Base-by-base conservation (phyloP, 2,329 filamentous ascomycete species). In the Calonectria henricotiae region DNA sequence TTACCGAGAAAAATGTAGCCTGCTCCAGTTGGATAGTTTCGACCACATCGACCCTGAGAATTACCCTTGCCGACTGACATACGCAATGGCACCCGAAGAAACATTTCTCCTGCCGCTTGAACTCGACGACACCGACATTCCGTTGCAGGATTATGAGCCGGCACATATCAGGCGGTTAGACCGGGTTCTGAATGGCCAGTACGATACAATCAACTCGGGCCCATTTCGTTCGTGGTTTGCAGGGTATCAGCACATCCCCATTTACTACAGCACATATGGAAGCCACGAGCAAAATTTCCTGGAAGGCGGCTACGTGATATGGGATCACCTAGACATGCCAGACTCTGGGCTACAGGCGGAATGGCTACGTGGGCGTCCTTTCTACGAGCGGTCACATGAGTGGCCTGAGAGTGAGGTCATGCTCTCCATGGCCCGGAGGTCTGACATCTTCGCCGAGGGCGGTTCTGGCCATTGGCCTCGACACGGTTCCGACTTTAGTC, bases 401-500 rank as follows among this genome's bases (percentile, higher is more conserved):
- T 55, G 32, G 20, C 32, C n/a, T 9, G 17, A 20, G 11, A 17
- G 11, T 2, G 46, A 30, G 12, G 12, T 17, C n/a, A 49, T 2
- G 23, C 46, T 25, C 12, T 30, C 30, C 8, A 8, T 32, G 8
- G 8, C 25, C 7, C 27, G 9, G 17, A 54, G 49, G 32, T n/a
- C 49, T n/a, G 49, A 54, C 17, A 54, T 54, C 17, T 54, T 35
- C 5, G 6, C 4, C 12, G 49, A 27, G 15, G 49, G 49, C 7
- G 49, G 49, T n/a, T 35, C 15, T 13, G 49, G 49, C 12, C 35
- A 54, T 9, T 54, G 49, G 49, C 49, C 49, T 54, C 49, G 25
- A 7, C 20, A 49, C n/a, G 44, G 44, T 6, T 25, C 8, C 17
- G 49, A 55, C 30, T 62, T 62, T 11, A 62, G 27, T 17, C n/a